Evolutionary conservation across 441 rosid genomes (phyloP).

Genomic region (Daphne laureola): DNA sequence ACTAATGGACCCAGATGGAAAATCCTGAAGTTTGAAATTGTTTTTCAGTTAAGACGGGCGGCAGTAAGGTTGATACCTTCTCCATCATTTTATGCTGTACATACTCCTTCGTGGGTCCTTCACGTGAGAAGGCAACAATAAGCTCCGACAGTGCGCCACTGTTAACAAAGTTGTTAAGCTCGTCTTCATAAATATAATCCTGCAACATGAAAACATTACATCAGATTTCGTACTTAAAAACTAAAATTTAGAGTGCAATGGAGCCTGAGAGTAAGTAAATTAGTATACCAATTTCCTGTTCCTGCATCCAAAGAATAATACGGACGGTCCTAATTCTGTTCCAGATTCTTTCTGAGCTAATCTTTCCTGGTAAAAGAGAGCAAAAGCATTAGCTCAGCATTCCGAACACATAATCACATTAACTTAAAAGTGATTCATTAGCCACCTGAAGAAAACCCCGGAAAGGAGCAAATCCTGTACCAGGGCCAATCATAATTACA

Average conservation of each 20-base stretch:
- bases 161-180: conserved; percentile 59
- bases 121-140: conserved; percentile 85
- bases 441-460: conserved; percentile 92
- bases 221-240: conserved; percentile 2
- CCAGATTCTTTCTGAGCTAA: conserved; percentile 71
- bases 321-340: conserved; percentile 70
- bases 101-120: conserved; percentile 89
- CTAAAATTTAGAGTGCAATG: neutral
- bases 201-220: conserved; percentile 15
- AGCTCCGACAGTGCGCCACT: conserved; percentile 81
- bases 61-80: conserved; percentile 44
- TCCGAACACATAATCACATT: neutral
- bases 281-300: conserved; percentile 61
- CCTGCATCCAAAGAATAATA: conserved; percentile 94
- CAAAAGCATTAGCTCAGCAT: neutral
- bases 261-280: conserved; percentile 6
- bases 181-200: conserved; percentile 94
- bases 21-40: neutral
- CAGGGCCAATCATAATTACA: conserved; percentile 95
- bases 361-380: conserved; percentile 47
- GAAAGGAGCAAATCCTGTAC: conserved; percentile 97
- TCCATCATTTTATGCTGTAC: conserved; percentile 93
- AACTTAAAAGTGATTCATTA: neutral
- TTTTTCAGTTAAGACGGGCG: conserved; percentile 6
- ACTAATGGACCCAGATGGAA: neutral